Base-by-base conservation (phyloP, 768 basidiomycete species). In the Nidula microcarpa region DNA sequence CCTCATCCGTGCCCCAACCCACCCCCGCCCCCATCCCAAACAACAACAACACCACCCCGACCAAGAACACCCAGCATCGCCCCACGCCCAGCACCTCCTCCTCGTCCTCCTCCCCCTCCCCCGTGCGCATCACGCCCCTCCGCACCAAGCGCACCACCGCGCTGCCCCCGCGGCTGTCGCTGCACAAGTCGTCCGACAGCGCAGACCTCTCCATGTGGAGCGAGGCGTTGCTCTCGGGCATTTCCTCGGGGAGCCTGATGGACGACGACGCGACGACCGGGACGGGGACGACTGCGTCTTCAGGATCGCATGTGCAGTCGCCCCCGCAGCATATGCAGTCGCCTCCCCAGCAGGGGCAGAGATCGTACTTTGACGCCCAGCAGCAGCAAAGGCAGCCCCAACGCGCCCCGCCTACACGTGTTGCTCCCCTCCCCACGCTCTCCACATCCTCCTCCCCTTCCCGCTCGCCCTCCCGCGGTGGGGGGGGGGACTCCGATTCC, bases 201-300 rank as follows among this genome's bases (percentile, higher is more conserved):
- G 61, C 67, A 10, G 82, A 77, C 55, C 68, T 84, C 30, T 71
- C 74, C 8, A 72, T 73, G 30, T 85, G 84, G 85, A 74, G 79
- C 8, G 74, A 79, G 58, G 73, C 79, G 5, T 58, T 85, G 35
- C 71, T 85, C 33, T 78, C 71, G n/a, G 80, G 76, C 2, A 75
- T 83, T n/a, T 75, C 77, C 10, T 35, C 49, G 10, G 17, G 51
- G 30, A 16, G 43, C 11, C 8, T 50, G 34, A 41, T 13, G 11
- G 33, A 8, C 30, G 11, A 33, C 10, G 10, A 9, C 1, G 8
- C 39, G 13, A 46, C 44, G 23, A n/a, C 23, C 44, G 14, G 23
- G 44, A 46, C 44, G 13, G 13, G 10, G 23, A 23, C 44, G 10
- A 11, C 23, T 46, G 44, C 4, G 14, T 14, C 10, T n/a, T 10